Percentiles rank a stretch among this genome's conserved stretches.
Conservation (phyloP, 1,284 basidiomycete genomes). For the Ceratobasidium sp. region DNA sequence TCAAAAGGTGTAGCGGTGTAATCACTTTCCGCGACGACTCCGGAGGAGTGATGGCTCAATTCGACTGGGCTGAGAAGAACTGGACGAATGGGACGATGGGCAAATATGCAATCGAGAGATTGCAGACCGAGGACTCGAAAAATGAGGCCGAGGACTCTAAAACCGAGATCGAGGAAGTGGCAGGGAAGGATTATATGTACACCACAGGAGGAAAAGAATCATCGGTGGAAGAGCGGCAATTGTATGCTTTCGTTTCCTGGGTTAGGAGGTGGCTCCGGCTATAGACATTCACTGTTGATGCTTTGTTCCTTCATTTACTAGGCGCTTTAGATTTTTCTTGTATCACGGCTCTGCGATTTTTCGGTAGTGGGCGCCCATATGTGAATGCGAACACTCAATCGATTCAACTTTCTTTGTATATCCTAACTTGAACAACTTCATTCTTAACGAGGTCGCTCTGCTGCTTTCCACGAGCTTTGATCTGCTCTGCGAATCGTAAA, state of each 20-base stretch:
- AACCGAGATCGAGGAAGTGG: background rate
- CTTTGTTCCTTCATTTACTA: no score
- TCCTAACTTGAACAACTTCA: no score
- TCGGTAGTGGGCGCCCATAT: no score
- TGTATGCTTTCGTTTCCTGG: background rate
- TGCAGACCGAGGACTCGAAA: background rate
- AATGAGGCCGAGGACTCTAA: no score
- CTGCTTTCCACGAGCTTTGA: background rate
- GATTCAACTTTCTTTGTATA: no score
- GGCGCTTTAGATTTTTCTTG: no score
- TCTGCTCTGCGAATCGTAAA: background rate
- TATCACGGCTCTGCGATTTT: no score
- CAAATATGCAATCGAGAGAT: constrained; percentile 10
- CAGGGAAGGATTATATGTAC: background rate
- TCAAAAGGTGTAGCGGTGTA: constrained; percentile 16
- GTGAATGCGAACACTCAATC: no score
- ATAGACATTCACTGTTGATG: background rate
- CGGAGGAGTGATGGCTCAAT: constrained; percentile 15
- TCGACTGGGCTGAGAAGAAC: constrained; percentile 32
- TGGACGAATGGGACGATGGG: constrained; percentile 27
- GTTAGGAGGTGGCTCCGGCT: background rate
- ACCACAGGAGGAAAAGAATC: background rate
- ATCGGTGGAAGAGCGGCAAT: background rate
- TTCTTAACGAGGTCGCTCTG: background rate
- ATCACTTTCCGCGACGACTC: constrained; percentile 7